Percentiles rank a stretch among this genome's conserved stretches.
phyloP scores from a whole-genome alignment of 108 stramenopile species.

The Cyclotella kingstonii region DNA sequence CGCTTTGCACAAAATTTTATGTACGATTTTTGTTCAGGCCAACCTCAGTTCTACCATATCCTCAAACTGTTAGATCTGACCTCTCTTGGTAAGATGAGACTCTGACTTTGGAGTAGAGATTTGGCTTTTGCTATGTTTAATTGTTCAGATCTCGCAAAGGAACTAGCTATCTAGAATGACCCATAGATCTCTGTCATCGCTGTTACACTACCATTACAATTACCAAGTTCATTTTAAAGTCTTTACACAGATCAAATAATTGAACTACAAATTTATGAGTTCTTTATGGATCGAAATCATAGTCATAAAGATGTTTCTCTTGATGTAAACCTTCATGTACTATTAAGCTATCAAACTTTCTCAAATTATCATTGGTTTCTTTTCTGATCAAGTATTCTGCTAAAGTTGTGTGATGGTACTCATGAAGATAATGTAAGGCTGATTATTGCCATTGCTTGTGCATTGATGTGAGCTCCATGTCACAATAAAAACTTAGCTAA shows the following conservation, averaged over 20 bases:
- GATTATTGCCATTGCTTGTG: conserved; percentile 68
- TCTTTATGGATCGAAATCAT: neutral
- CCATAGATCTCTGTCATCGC: no score
- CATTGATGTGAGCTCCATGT: conserved; percentile 75
- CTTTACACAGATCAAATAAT: no score
- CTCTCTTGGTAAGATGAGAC: no score
- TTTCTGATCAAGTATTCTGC: conserved; percentile 74
- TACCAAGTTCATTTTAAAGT: neutral
- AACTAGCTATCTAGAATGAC: no score
- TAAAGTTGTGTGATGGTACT: conserved; percentile 62
- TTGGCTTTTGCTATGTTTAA: no score
- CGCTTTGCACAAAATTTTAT: no score
- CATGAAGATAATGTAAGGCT: conserved; percentile 67
- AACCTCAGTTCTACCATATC: no score
- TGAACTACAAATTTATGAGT: no score
- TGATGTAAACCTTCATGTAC: conserved; percentile 62
- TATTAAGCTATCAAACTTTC: conserved; percentile 69
- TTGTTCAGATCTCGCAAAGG: no score
- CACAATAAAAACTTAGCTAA: conserved; percentile 74
- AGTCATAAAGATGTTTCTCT: neutral
- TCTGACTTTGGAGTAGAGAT: no score
- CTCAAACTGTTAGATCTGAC: no score
- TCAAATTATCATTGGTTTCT: conserved; percentile 66
- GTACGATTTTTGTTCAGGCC: no score
- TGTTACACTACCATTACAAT: neutral